These are phyloP conservation scores for Porcisia deanei DNA, from an alignment of 208 protist genomes.

Conservation along the genomic window DNA sequence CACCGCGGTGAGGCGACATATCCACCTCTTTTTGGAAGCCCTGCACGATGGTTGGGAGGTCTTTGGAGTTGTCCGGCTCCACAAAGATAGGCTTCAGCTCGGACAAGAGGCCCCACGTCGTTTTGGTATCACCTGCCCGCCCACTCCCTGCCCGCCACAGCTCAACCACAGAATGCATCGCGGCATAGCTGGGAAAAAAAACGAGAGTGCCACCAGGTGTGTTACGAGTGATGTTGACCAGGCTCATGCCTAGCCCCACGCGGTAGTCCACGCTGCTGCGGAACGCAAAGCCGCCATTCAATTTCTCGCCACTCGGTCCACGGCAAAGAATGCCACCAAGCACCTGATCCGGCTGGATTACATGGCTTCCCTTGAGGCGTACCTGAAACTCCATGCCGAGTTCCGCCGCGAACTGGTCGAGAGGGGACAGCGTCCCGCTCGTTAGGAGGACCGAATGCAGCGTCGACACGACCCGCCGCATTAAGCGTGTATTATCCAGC, in stretches of 20 bases:
- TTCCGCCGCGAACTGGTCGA: slow-evolving; percentile 93
- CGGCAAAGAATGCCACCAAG: slow-evolving; percentile 59
- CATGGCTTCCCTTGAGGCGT: slow-evolving; percentile 89
- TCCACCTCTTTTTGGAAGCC: slow-evolving; percentile 81
- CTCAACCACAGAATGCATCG: slow-evolving; percentile 71
- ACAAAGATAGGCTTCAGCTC: slow-evolving; percentile 89
- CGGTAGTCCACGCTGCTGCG: slow-evolving; percentile 80
- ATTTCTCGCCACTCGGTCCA: slow-evolving; percentile 65
- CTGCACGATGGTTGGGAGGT: slow-evolving; percentile 57
- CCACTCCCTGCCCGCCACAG: slow-evolving; percentile 69
- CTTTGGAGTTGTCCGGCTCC: slow-evolving; percentile 59
- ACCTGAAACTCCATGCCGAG: slow-evolving; percentile 85
- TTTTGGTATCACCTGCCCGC: slow-evolving; percentile 38
- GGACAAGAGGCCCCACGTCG: slow-evolving; percentile 80
- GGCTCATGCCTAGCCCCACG: slow-evolving; percentile 70
- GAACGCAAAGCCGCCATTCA: slow-evolving; percentile 88
- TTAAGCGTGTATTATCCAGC: slow-evolving; percentile 80
- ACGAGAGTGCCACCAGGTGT: slow-evolving; percentile 96
- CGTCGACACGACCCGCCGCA: slow-evolving; percentile 58
- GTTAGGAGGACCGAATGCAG: slow-evolving; percentile 91
- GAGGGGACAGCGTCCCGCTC: slow-evolving; percentile 96
- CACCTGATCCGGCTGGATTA: slow-evolving; percentile 87
- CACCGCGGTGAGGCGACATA: slow-evolving; percentile 52
- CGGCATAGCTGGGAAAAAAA: slow-evolving; percentile 96
- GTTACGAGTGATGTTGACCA: slow-evolving; percentile 88